phyloP scores from a whole-genome alignment of 2,329 filamentous ascomycete genomes.

The Teratosphaeria nubilosa region DNA sequence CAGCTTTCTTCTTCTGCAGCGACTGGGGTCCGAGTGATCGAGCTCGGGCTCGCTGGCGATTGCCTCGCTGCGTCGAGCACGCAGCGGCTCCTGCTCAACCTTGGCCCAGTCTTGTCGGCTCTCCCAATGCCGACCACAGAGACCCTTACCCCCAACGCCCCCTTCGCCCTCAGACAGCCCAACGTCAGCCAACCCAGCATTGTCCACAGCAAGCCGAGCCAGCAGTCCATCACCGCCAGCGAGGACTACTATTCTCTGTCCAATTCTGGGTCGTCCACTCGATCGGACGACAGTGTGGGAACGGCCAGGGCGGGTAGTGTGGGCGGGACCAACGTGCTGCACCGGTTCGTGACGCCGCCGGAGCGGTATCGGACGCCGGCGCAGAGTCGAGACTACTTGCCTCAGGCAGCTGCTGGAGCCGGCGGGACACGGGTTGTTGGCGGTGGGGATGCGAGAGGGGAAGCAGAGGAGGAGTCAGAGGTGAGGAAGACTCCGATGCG shows the following conservation, averaged over 20 bases:
- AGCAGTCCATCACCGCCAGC: slow-evolving; percentile 39
- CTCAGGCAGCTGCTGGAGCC: slow-evolving; percentile 5
- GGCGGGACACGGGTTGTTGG: not conserved
- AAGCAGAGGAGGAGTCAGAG: slow-evolving; percentile 10
- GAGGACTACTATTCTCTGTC: slow-evolving; percentile 43
- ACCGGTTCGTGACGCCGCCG: slow-evolving; percentile 25
- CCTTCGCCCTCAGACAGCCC: slow-evolving; percentile 5
- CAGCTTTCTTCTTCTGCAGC: not conserved
- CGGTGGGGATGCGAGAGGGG: slow-evolving; percentile 9
- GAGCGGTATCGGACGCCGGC: slow-evolving; percentile 25
- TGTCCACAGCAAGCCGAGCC: slow-evolving; percentile 26
- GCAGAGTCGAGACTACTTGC: slow-evolving; percentile 18
- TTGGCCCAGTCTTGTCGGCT: not conserved
- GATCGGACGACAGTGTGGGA: slow-evolving; percentile 7
- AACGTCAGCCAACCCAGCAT: slow-evolving; percentile 22
- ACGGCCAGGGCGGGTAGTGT: not conserved
- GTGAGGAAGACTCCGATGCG: slow-evolving; percentile 24
- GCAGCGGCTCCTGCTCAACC: not conserved
- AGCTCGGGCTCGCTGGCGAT: not conserved
- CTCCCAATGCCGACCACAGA: not conserved
- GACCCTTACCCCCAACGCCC: not conserved
- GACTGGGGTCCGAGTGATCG: not conserved
- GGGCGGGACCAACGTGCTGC: slow-evolving; percentile 13
- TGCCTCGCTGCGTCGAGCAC: not conserved
- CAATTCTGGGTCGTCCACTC: slow-evolving; percentile 23